Conservation (phyloP, 192 early-diverging fungal species). For the Entomortierella beljakovae region DNA sequence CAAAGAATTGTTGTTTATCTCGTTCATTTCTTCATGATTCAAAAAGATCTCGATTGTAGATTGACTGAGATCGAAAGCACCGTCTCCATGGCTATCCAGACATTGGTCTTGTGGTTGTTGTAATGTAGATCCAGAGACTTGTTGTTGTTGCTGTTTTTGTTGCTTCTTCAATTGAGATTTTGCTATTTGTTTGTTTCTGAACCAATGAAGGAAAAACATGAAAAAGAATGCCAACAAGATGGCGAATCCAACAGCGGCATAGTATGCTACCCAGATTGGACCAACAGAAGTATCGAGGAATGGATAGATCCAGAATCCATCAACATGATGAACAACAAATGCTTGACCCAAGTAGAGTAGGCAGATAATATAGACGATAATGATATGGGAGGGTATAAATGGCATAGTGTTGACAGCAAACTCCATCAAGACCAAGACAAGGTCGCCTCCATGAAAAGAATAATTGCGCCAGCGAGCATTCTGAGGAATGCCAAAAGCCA, state of each 20-base stretch:
- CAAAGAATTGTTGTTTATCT: background rate
- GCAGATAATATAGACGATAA: conserved; percentile 24
- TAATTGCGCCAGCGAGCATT: conserved; percentile 39
- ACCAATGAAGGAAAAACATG: conserved; percentile 32
- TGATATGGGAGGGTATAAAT: conserved; percentile 30
- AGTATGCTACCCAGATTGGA: conserved; percentile 30
- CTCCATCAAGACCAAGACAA: conserved; percentile 32
- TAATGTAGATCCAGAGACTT: background rate
- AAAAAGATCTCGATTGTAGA: background rate
- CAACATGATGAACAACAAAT: conserved; percentile 23
- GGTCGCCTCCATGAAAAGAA: conserved; percentile 48
- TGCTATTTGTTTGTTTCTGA: conserved; percentile 16
- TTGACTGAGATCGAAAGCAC: background rate
- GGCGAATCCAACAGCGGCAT: conserved; percentile 26
- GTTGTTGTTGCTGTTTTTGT: conserved; percentile 14
- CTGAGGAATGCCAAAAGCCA: conserved; percentile 18
- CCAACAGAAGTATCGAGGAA: conserved; percentile 35
- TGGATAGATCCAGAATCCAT: conserved; percentile 49
- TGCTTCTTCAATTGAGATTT: background rate
- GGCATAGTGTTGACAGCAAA: conserved; percentile 43
- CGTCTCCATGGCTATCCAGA: background rate
- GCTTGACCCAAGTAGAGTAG: conserved; percentile 37
- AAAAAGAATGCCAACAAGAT: conserved; percentile 24
- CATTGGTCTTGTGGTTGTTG: background rate
- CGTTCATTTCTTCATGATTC: background rate